Evolutionary conservation across 345 rosid species (phyloP).

Genomic region (Adansonia digitata): DNA sequence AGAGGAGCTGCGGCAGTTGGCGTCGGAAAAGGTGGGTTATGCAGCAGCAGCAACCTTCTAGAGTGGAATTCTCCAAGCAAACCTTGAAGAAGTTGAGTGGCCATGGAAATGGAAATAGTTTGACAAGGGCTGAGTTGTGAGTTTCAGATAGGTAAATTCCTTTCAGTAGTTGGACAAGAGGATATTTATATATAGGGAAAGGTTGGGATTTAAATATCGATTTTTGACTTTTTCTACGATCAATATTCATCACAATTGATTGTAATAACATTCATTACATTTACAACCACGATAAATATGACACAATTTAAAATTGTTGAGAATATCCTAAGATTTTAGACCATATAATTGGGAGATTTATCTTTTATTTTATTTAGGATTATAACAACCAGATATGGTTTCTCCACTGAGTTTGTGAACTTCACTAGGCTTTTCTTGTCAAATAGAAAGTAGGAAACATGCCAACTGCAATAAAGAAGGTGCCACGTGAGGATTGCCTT

Average conservation of each 20-base stretch:
- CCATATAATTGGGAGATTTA: too few species aligned
- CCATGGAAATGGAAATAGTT: conserved; percentile 27
- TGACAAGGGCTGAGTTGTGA: neutral
- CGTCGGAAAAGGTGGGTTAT: conserved; percentile 21
- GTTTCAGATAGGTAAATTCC: neutral
- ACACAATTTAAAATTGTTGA: too few species aligned
- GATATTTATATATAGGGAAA: conserved; percentile 30
- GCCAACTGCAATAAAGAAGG: conserved; percentile 21
- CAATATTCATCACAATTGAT: too few species aligned
- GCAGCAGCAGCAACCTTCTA: conserved; percentile 38
- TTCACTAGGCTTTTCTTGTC: conserved; percentile 30
- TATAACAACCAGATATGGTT: conserved; percentile 29
- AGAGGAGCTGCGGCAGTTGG: conserved; percentile 34
- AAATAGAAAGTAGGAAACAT: conserved; percentile 23
- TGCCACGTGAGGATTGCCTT: conserved; percentile 13
- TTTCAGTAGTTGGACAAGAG: conserved; percentile 17
- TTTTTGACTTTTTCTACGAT: too few species aligned
- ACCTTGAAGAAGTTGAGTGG: conserved; percentile 25
- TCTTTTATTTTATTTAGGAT: conserved; percentile 1
- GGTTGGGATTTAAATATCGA: neutral
- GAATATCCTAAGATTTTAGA: conserved; percentile 26
- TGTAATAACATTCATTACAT: too few species aligned
- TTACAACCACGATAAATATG: too few species aligned
- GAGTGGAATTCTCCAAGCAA: conserved; percentile 35
- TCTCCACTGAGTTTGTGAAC: conserved; percentile 42